Percentiles rank a stretch among this genome's conserved stretches.
These are phyloP conservation scores for Colletotrichum coccodes DNA, from an alignment of 2,329 filamentous ascomycete species.

Conservation along the genomic window DNA sequence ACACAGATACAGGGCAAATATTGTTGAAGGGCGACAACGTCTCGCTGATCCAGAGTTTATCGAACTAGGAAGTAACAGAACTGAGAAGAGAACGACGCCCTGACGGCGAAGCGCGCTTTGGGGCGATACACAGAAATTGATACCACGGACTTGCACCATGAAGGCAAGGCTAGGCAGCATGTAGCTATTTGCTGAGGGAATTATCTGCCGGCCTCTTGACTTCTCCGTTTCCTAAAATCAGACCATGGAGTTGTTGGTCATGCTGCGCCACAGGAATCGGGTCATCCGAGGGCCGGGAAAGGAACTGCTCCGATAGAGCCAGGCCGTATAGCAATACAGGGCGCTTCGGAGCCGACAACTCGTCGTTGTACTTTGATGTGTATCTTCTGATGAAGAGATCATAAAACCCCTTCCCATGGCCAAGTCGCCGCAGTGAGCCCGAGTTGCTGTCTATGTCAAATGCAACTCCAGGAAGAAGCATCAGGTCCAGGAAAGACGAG, in stretches of 20 bases:
- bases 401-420: slow-evolving; percentile 97
- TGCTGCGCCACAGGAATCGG: slow-evolving; percentile 78
- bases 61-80: slow-evolving; percentile 63
- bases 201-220: slow-evolving; percentile 50
- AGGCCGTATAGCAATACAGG: slow-evolving; percentile 75
- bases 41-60: slow-evolving; percentile 77
- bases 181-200: slow-evolving; percentile 39
- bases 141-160: slow-evolving; percentile 24
- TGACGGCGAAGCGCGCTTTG: background rate
- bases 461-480: slow-evolving; percentile 92
- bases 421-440: slow-evolving; percentile 76
- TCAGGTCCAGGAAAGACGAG: slow-evolving; percentile 72
- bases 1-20: slow-evolving; percentile 75
- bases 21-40: slow-evolving; percentile 91
- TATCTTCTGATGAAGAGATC: slow-evolving; percentile 90
- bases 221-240: slow-evolving; percentile 77
- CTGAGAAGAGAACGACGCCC: slow-evolving; percentile 59
- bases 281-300: slow-evolving; percentile 66
- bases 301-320: slow-evolving; percentile 86
- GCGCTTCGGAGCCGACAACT: slow-evolving; percentile 37
- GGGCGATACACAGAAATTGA: slow-evolving; percentile 24
- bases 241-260: slow-evolving; percentile 83
- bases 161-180: slow-evolving; percentile 55
- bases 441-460: slow-evolving; percentile 74
- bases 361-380: slow-evolving; percentile 49